phyloP scores from a whole-genome alignment of 2,329 filamentous ascomycete genomes.

The Moelleriella libera region DNA sequence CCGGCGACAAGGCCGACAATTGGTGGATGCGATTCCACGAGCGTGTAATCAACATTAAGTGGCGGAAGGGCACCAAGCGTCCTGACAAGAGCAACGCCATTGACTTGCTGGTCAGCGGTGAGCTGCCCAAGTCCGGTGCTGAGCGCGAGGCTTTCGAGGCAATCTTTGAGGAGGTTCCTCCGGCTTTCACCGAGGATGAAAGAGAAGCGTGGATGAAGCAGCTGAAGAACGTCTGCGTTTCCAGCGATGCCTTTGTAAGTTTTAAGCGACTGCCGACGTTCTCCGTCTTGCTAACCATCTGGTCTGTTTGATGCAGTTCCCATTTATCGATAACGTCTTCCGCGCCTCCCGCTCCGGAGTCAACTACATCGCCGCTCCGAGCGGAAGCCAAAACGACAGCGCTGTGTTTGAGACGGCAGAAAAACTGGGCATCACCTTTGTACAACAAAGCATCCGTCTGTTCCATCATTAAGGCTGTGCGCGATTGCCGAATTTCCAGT shows the following conservation, averaged over 20 bases:
- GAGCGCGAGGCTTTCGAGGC: slow-evolving; percentile 80
- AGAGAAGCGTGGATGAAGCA: slow-evolving; percentile 74
- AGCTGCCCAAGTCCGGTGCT: slow-evolving; percentile 68
- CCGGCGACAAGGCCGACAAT: slow-evolving; percentile 96
- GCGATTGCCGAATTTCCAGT: not conserved
- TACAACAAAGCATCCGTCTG: slow-evolving; percentile 84
- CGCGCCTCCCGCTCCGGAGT: slow-evolving; percentile 74
- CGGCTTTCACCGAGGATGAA: slow-evolving; percentile 72
- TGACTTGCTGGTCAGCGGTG: slow-evolving; percentile 81
- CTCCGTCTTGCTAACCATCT: not conserved
- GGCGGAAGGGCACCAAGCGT: slow-evolving; percentile 95
- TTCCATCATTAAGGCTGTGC: slow-evolving; percentile 67
- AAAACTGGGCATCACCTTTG: slow-evolving; percentile 83
- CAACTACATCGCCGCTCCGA: slow-evolving; percentile 92
- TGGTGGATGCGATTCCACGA: slow-evolving; percentile 99
- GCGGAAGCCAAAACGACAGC: slow-evolving; percentile 74
- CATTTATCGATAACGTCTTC: slow-evolving; percentile 97
- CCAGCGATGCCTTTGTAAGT: slow-evolving; percentile 81
- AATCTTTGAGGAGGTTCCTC: slow-evolving; percentile 80
- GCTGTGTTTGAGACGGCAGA: slow-evolving; percentile 80
- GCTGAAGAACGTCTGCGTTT: slow-evolving; percentile 70
- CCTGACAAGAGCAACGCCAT: slow-evolving; percentile 98
- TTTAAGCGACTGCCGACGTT: slow-evolving; percentile 21
- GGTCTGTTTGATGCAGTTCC: slow-evolving; percentile 49
- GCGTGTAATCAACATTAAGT: slow-evolving; percentile 75